Base-by-base conservation (phyloP, 345 rosid genomes). In the Eucalyptus regnans region DNA sequence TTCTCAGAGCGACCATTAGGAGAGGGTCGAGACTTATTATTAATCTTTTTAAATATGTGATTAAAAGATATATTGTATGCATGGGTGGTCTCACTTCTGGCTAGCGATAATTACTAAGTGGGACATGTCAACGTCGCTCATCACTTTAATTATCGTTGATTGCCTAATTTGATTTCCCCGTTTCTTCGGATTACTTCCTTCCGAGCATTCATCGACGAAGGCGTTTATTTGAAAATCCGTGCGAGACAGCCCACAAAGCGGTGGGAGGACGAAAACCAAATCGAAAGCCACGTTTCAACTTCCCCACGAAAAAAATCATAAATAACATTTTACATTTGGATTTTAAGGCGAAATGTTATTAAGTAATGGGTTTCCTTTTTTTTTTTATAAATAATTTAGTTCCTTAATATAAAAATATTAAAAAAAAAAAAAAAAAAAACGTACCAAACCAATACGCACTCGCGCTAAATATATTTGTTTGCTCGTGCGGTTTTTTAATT, bases 11-110 rank as follows among this genome's bases (percentile, higher is more conserved):
- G 3, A 52, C 2, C 9, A 52, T 18, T 20, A 52, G 3, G 3
- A 8, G 68, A 60, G 68, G 5, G 0, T n/a, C 3, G 18, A 14
- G 76, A 7, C 37, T 13, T 14, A n/a, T 64, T n/a, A n/a, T n/a
- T n/a, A 0, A 64, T 64, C 18, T 64, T 64, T 64, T n/a, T 14
- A 64, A n/a, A n/a, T n/a, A 64, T 13, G 41, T 14, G 41, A n/a
- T 7, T n/a, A n/a, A 0, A n/a, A n/a, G 41, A 15, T 64, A n/a
- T n/a, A 3, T 14, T n/a, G 41, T 64, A 4, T 0, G 5, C 2
- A n/a, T 13, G 15, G 7, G 33, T 0, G 6, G 33, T 29, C 71
- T 0, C 9, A 7, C 31, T 62, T 1, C 18, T 2, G 17, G 71
- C 71, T 29, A 29, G n/a, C 14, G 76, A n/a, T n/a, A 64, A 64